A percentile compares a stretch with the other conserved stretches of the same genome.
Evolutionary conservation across 805 yeast genomes (phyloP).

Genomic region (Myxozyma geophila): DNA sequence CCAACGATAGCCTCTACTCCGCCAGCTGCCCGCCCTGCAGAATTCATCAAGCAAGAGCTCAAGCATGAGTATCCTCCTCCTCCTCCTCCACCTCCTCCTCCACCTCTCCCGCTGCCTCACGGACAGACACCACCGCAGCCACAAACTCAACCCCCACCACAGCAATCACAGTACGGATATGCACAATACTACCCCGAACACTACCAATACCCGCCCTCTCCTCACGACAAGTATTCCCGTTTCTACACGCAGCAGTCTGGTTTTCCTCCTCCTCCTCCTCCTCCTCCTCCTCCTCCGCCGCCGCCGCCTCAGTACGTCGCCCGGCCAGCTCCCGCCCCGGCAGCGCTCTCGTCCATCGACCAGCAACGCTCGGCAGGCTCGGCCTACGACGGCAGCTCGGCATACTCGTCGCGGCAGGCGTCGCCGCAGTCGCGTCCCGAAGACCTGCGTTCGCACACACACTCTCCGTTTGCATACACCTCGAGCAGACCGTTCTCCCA

Average conservation of each 20-base stretch:
- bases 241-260: neutral
- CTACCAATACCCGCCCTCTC: no score
- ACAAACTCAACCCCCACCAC: constrained; percentile 11
- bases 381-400: neutral
- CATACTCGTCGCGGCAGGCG: constrained; percentile 1
- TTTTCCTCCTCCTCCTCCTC: neutral
- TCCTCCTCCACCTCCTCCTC: neutral
- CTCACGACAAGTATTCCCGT: no score
- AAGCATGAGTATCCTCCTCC: neutral
- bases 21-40: no score
- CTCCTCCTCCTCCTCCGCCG: neutral
- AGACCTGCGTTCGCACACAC: neutral
- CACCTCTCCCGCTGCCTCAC: neutral
- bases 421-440: constrained; percentile 2
- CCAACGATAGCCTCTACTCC: constrained; percentile 5
- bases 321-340: neutral
- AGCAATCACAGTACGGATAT: constrained; percentile 6
- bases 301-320: neutral
- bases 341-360: neutral
- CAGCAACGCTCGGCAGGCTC: neutral
- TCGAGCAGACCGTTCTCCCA: no score
- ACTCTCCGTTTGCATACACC: neutral
- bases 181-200: neutral
- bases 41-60: no score
- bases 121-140: constrained; percentile 23